Percentiles rank a stretch among this genome's conserved stretches.
These are phyloP conservation scores for Camellia lanceoleosa DNA, from an alignment of 148 eudicot genomes.

Conservation along the genomic window DNA sequence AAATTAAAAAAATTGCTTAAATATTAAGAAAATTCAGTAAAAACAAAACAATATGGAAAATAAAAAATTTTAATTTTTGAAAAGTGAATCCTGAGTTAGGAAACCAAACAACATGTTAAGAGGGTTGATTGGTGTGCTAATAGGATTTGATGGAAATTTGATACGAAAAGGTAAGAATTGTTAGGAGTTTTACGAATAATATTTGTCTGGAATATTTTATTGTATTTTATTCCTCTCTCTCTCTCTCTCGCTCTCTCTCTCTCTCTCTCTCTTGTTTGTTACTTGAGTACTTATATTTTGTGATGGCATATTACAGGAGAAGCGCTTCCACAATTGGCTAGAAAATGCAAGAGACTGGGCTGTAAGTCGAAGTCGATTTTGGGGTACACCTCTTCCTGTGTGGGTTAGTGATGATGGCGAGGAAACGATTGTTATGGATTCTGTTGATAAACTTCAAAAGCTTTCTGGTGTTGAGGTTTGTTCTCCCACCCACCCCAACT, in stretches of 20 bases:
- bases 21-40: too few relatives aligned
- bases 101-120: too few relatives aligned
- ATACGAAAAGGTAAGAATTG: too few relatives aligned
- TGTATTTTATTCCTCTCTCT: neutral
- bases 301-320: constrained; percentile 48
- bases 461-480: constrained; percentile 82
- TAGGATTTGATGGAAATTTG: too few relatives aligned
- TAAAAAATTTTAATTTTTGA: too few relatives aligned
- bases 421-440: constrained; percentile 70
- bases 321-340: constrained; percentile 97
- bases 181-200: too few relatives aligned
- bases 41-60: too few relatives aligned
- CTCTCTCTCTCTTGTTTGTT: neutral
- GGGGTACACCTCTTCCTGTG: constrained; percentile 98
- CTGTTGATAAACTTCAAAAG: constrained; percentile 68
- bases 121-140: too few relatives aligned
- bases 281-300: neutral
- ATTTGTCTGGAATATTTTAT: neutral
- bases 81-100: too few relatives aligned
- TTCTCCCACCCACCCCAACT: neutral
- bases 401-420: constrained; percentile 89
- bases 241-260: neutral
- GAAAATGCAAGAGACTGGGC: constrained; percentile 99
- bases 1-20: too few relatives aligned
- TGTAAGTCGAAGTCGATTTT: constrained; percentile 92